phyloP scores from a whole-genome alignment of 768 basidiomycete species.

The Suillus alpinus region DNA sequence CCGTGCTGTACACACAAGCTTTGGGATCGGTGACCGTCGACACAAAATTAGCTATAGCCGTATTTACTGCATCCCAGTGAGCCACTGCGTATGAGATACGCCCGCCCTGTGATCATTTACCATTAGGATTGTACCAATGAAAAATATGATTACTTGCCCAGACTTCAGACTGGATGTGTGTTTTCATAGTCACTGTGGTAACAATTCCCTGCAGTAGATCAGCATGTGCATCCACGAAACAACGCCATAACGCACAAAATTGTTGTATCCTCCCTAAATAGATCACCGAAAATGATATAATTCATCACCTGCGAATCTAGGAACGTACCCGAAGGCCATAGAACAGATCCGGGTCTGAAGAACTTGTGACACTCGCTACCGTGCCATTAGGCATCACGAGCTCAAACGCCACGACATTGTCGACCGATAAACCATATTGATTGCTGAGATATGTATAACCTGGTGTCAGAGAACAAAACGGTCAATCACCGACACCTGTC shows the following conservation, averaged over 20 bases:
- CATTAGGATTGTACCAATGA: constrained; percentile 23
- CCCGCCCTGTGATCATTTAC: constrained; percentile 42
- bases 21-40: too few relatives aligned
- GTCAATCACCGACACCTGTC: not conserved
- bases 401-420: constrained; percentile 54
- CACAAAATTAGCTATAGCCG: constrained; percentile 23
- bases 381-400: constrained; percentile 58
- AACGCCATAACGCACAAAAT: constrained; percentile 41
- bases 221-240: constrained; percentile 29
- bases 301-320: too few relatives aligned
- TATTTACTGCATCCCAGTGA: constrained; percentile 17
- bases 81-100: constrained; percentile 30
- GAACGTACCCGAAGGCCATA: constrained; percentile 40
- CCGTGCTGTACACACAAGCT: constrained; percentile 35
- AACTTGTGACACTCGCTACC: constrained; percentile 32
- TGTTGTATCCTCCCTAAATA: constrained; percentile 67
- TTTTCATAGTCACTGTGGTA: constrained; percentile 49
- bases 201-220: too few relatives aligned
- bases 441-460: constrained; percentile 68
- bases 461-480: constrained; percentile 12
- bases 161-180: constrained; percentile 50
- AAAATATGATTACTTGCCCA: constrained; percentile 40
- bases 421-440: too few relatives aligned
- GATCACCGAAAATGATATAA: too few relatives aligned
- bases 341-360: constrained; percentile 39